A percentile compares a stretch with the other conserved stretches of the same genome.
These are phyloP conservation scores for Chytridium lagenaria DNA, from an alignment of 371 early-diverging fungal species.

Conservation along the genomic window DNA sequence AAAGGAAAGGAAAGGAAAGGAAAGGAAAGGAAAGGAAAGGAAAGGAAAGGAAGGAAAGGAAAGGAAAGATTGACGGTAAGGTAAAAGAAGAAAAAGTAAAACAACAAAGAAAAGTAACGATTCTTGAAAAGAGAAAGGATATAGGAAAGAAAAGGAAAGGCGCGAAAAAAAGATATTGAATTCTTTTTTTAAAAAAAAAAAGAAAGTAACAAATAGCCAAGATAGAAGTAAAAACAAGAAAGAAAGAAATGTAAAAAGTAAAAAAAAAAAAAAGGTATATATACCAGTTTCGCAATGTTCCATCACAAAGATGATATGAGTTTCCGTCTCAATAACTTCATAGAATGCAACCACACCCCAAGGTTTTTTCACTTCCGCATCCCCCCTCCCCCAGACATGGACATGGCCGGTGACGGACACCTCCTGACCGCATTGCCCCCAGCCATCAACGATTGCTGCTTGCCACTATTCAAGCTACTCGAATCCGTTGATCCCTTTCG, in stretches of 20 bases:
- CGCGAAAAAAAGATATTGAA: too few relatives aligned
- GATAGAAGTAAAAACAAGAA: neutral
- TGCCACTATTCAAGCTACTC: too few relatives aligned
- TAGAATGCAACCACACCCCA: slow-evolving; percentile 67
- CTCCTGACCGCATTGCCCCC: neutral
- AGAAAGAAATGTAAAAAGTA: neutral
- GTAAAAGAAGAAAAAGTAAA: neutral
- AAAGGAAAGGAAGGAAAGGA: too few relatives aligned
- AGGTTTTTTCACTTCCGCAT: neutral
- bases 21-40: neutral
- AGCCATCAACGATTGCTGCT: too few relatives aligned
- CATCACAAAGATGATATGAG: slow-evolving; percentile 76
- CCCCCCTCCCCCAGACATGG: neutral
- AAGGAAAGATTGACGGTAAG: neutral
- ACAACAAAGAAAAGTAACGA: neutral
- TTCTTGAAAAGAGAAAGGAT: neutral
- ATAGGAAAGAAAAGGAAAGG: neutral
- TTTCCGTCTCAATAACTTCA: slow-evolving; percentile 71
- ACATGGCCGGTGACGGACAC: too few relatives aligned
- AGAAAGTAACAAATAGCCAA: neutral
- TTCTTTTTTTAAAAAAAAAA: too few relatives aligned
- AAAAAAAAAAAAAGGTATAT: slow-evolving; percentile 24
- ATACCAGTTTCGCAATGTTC: slow-evolving; percentile 82
- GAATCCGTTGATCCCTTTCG: too few relatives aligned
- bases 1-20: neutral